Evolutionary conservation across 2,329 filamentous ascomycete species (phyloP), one percentile per base, ranked within the genome.

Genomic region (Pezicula carpinea): DNA sequence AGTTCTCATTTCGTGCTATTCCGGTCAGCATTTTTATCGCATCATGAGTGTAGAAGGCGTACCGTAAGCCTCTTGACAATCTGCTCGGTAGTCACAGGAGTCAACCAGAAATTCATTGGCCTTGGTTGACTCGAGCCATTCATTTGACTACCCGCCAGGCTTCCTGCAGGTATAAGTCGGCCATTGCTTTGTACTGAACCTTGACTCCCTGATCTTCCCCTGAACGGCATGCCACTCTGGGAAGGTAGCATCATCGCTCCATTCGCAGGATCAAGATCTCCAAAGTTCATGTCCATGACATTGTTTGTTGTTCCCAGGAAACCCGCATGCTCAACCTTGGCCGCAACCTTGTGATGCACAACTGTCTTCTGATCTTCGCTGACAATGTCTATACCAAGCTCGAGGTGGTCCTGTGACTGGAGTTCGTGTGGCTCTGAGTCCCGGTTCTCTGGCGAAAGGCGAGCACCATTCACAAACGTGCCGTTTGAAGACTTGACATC

Each of bases 401-500:
- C 93, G 44, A 99, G 73, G 53, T 93, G 89, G 63, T 99, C 93
- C 55, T 89, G 85, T 50, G 92, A 90, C 60, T 91, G 85, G 29
- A 99, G 73, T 64, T 97, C 92, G 64, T 96, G 89, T 0, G 93
- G 91, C 52, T 97, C 93, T 0, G 92, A 97, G 67, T 99, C 93
- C 58, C 91, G 83, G 61, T 96, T 99, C 66, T 99, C 93, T 45
- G 83, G 88, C 2, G 93, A 97, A 50, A 99, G 68, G 23, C 93
- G 83, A 46, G 86, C 82, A 17, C 90, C 90, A 61, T 99, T 99
- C 57, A 99, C 92, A 67, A 99, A 99, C 1, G 93, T 99, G 49
- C 93, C 93, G 64, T 99, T 99, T 34, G 93, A 99, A 0, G 93
- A 97, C 69, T 97, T 99, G 59, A 99, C 87, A 69, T 99, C 93